A percentile compares a stretch with the other conserved stretches of the same genome.
These are phyloP conservation scores for Schwanniomyces sp. DNA, from an alignment of 805 yeast species.

Conservation along the genomic window DNA sequence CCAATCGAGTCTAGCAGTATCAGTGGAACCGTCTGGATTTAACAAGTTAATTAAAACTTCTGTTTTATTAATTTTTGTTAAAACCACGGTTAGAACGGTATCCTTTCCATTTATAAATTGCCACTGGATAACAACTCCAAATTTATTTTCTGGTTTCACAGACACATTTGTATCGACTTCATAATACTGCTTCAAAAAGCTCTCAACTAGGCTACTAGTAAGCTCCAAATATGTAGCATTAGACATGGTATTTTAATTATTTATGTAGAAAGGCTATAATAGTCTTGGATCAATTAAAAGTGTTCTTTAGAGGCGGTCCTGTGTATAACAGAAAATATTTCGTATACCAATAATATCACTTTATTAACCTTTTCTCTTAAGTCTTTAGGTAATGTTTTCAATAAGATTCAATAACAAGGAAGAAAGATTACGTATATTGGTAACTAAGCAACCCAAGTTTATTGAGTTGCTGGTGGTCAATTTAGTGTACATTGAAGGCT, in stretches of 20 bases:
- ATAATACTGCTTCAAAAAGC: conserved; percentile 11
- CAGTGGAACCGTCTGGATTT: background rate
- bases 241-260: conserved; percentile 2
- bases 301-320: no score
- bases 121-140: background rate
- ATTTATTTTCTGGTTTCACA: background rate
- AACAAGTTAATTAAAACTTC: background rate
- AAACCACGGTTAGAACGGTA: background rate
- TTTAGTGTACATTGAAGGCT: background rate
- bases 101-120: background rate
- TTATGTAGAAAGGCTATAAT: no score
- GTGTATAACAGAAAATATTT: no score
- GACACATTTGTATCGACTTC: background rate
- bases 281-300: no score
- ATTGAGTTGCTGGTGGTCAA: background rate
- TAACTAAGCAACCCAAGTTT: no score
- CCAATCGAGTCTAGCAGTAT: background rate
- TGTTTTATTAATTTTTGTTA: background rate
- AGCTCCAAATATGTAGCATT: conserved; percentile 20
- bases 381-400: no score
- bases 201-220: conserved; percentile 17
- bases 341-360: no score
- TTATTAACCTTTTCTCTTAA: no score
- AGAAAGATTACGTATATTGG: no score
- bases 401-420: no score